Conservation (phyloP, 148 eudicot genomes). For the Cornus florida region DNA sequence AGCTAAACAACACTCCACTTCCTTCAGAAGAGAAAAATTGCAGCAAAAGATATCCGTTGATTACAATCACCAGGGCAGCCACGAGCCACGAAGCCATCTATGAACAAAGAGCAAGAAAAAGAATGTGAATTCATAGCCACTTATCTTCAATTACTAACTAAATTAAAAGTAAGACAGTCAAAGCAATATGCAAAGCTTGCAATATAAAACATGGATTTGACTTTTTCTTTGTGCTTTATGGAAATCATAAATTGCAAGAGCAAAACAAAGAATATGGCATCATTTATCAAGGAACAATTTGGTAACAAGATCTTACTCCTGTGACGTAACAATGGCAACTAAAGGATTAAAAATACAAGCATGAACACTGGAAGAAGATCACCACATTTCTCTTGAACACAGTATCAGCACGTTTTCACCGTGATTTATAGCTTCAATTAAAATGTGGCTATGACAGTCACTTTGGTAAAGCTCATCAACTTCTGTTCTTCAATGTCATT, state of each 20-base stretch:
- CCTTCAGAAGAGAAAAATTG: constrained; percentile 51
- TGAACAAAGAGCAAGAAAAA: neutral
- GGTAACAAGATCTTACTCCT: neutral
- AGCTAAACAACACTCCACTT: constrained; percentile 32
- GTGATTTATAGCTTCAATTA: too few relatives aligned
- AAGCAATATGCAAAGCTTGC: neutral
- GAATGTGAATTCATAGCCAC: neutral
- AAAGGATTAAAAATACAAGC: neutral
- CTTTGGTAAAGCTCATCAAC: too few relatives aligned
- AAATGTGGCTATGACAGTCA: too few relatives aligned
- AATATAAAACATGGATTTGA: neutral
- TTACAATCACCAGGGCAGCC: constrained; percentile 55
- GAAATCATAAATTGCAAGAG: too few relatives aligned
- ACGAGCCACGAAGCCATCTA: constrained; percentile 58
- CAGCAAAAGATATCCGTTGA: constrained; percentile 61
- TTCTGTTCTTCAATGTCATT: too few relatives aligned
- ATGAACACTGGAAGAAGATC: neutral
- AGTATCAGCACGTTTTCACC: too few relatives aligned
- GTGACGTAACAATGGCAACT: neutral
- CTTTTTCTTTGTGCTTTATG: too few relatives aligned
- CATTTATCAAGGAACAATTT: neutral
- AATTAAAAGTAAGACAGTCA: neutral
- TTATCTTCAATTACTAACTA: neutral
- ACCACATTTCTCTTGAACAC: neutral
- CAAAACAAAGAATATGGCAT: neutral